Percentiles rank a stretch among this genome's conserved stretches.
Conservation (phyloP, 1,284 basidiomycete species). For the Singerocomus rubriflavus region DNA sequence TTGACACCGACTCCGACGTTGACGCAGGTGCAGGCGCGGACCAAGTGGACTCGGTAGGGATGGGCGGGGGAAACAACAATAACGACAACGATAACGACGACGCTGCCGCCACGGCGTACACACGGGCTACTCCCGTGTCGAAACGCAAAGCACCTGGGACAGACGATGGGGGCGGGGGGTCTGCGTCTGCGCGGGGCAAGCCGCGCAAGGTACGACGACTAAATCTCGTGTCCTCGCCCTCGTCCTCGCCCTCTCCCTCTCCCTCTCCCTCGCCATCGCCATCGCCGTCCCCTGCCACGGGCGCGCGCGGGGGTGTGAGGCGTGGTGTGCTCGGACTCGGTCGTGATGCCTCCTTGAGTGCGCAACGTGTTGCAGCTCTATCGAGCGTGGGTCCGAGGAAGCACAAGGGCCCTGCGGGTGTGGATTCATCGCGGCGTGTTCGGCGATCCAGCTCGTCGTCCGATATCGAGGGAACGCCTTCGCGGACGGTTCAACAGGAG, state of each 20-base stretch:
- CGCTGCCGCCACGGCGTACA: no score
- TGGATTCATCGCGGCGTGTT: no score
- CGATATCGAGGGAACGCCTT: conserved; percentile 14
- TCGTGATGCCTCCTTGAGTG: no score
- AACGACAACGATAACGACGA: conserved; percentile 21
- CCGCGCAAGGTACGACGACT: conserved; percentile 23
- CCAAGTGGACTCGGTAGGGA: conserved; percentile 5
- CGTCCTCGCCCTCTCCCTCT: no score
- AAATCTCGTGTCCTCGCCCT: no score
- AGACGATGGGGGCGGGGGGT: conserved; percentile 6
- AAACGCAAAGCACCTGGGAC: conserved; percentile 27
- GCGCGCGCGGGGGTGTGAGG: no score
- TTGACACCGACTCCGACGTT: conserved; percentile 14
- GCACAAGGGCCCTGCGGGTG: no score
- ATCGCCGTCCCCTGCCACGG: background rate
- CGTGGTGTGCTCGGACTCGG: no score
- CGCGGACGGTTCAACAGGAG: conserved; percentile 16
- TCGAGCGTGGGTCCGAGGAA: no score
- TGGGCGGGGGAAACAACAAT: no score
- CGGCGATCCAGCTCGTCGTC: conserved; percentile 14
- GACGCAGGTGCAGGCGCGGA: no score
- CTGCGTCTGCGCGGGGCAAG: conserved; percentile 2
- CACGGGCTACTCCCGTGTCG: conserved; percentile 13
- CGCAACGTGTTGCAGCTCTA: no score
- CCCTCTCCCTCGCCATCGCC: background rate